These are phyloP conservation scores for Atractiella rhizophila DNA, from an alignment of 768 basidiomycete species.

Conservation along the genomic window DNA sequence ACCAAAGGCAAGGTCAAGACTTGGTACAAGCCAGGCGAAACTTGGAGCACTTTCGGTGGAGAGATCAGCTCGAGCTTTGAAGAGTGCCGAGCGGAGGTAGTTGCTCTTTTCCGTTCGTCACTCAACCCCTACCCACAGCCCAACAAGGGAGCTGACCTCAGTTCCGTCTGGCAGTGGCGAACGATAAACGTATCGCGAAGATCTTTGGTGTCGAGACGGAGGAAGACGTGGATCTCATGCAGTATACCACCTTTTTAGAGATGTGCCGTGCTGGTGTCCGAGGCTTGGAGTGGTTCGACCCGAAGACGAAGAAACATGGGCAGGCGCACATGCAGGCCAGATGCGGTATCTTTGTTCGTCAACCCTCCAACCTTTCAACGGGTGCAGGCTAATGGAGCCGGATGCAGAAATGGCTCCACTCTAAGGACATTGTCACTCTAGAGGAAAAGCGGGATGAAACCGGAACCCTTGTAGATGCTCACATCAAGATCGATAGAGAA, in stretches of 20 bases:
- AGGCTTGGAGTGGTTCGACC: constrained; percentile 61
- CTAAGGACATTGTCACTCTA: constrained; percentile 39
- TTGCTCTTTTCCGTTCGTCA: too few species aligned
- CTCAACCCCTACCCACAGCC: too few species aligned
- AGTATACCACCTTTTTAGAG: constrained; percentile 51
- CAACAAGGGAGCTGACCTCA: too few species aligned
- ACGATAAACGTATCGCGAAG: too few species aligned
- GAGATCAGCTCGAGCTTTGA: too few species aligned
- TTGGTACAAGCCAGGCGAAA: too few species aligned
- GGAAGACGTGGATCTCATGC: constrained; percentile 41
- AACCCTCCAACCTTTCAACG: background rate
- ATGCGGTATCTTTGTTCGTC: background rate
- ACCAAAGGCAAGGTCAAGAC: too few species aligned
- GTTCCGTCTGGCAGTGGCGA: too few species aligned
- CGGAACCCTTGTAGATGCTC: constrained; percentile 40
- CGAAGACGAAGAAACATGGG: constrained; percentile 51
- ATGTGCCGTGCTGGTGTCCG: constrained; percentile 59
- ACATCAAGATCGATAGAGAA: constrained; percentile 47
- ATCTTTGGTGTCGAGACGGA: constrained; percentile 55
- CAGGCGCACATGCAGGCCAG: constrained; percentile 25
- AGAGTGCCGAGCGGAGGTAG: too few species aligned
- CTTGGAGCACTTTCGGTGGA: too few species aligned
- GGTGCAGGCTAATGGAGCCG: constrained; percentile 56
- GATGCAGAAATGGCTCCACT: constrained; percentile 53
- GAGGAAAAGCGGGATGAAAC: constrained; percentile 38